phyloP scores from a whole-genome alignment of 2,329 filamentous ascomycete species.

The Phyllosticta citriasiana region DNA sequence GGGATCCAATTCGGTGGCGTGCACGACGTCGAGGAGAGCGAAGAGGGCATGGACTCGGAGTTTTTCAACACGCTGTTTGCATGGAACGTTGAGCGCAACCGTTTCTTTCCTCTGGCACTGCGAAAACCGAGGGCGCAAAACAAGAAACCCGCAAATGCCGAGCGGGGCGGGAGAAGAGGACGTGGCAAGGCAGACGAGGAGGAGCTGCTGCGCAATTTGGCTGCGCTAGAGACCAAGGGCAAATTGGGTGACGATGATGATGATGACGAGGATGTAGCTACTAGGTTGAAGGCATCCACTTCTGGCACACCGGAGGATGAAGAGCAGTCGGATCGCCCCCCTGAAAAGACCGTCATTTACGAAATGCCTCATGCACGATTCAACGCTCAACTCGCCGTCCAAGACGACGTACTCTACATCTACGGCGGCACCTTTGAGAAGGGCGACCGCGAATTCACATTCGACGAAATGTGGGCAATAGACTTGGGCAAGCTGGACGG shows the following conservation, averaged over 20 bases:
- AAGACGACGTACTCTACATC: slow-evolving; percentile 86
- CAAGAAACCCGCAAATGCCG: slow-evolving; percentile 47
- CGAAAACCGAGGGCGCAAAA: slow-evolving; percentile 61
- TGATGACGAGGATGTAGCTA: slow-evolving; percentile 21
- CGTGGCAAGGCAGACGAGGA: slow-evolving; percentile 85
- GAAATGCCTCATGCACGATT: slow-evolving; percentile 87
- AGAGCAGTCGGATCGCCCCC: slow-evolving; percentile 37
- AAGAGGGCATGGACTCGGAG: slow-evolving; percentile 92
- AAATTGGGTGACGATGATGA: slow-evolving; percentile 41
- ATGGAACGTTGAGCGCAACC: slow-evolving; percentile 91
- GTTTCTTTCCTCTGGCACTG: slow-evolving; percentile 77
- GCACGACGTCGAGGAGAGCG: slow-evolving; percentile 80
- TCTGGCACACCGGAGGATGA: slow-evolving; percentile 38
- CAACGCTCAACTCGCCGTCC: slow-evolving; percentile 81
- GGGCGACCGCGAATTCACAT: slow-evolving; percentile 87
- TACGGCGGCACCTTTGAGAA: slow-evolving; percentile 95
- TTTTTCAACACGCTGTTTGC: slow-evolving; percentile 90
- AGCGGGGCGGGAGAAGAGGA: slow-evolving; percentile 48
- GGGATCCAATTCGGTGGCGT: slow-evolving; percentile 93
- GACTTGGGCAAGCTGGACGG: slow-evolving; percentile 93
- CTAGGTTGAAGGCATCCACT: slow-evolving; percentile 13
- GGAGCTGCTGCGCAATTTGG: slow-evolving; percentile 77
- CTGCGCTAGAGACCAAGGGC: slow-evolving; percentile 68
- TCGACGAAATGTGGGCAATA: slow-evolving; percentile 87
- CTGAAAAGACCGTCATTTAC: slow-evolving; percentile 52